phyloP scores from a whole-genome alignment of 208 protist species.

The Leishmania tropica region DNA sequence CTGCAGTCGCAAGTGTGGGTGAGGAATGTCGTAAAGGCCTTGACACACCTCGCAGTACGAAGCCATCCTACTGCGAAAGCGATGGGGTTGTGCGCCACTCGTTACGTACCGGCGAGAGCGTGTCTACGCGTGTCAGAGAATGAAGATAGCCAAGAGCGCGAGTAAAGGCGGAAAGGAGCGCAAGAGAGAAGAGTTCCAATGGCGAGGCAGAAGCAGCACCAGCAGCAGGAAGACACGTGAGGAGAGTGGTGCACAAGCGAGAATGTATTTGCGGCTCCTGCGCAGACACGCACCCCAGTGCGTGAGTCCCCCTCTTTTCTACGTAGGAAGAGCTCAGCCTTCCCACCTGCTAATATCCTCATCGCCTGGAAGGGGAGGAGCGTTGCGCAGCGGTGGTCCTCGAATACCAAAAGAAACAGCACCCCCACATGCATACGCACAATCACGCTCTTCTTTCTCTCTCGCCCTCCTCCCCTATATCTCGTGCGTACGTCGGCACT shows the following conservation, averaged over 20 bases:
- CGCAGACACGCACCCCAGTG: not conserved
- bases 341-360: not conserved
- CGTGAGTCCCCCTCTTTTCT: not conserved
- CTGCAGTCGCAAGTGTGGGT: conserved; percentile 27
- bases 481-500: no score
- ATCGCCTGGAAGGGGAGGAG: not conserved
- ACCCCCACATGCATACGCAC: not conserved
- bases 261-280: not conserved
- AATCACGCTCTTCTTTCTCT: not conserved
- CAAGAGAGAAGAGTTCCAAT: not conserved
- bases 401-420: not conserved
- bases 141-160: not conserved
- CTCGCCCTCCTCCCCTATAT: not conserved
- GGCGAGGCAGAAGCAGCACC: not conserved
- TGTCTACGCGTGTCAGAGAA: not conserved
- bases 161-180: not conserved
- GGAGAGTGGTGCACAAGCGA: not conserved
- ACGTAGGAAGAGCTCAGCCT: not conserved
- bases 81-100: not conserved
- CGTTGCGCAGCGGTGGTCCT: not conserved
- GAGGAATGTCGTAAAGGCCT: conserved; percentile 41
- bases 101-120: not conserved
- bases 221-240: not conserved
- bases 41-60: conserved; percentile 87
- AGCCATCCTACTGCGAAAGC: conserved; percentile 40